phyloP scores from a whole-genome alignment of 1,284 basidiomycete genomes.

The Naganishia sp. region DNA sequence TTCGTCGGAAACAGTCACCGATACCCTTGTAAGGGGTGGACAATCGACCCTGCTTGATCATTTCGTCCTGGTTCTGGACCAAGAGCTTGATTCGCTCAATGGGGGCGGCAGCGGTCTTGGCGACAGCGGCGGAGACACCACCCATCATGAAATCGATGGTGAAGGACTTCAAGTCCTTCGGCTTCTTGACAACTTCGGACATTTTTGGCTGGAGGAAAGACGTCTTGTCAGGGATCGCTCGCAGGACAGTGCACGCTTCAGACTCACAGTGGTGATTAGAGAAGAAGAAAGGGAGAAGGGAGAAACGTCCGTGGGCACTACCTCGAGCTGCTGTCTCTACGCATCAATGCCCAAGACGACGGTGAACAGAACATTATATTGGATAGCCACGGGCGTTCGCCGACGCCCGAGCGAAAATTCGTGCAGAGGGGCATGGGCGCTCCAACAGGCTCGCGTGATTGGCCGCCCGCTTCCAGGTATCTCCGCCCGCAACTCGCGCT shows the following conservation, averaged over 20 bases:
- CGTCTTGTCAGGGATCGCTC: neutral
- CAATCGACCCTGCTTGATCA: conserved; percentile 94
- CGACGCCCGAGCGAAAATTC: conserved; percentile 24
- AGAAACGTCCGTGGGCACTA: conserved; percentile 26
- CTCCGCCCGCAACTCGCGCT: conserved; percentile 18
- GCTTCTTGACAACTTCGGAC: conserved; percentile 49
- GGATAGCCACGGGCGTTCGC: conserved; percentile 12
- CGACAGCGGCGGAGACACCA: conserved; percentile 67
- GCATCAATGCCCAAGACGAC: neutral
- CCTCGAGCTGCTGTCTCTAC: conserved; percentile 16
- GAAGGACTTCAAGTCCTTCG: conserved; percentile 55
- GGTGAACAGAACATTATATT: conserved; percentile 22
- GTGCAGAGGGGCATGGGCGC: conserved; percentile 1
- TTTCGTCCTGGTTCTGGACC: conserved; percentile 84
- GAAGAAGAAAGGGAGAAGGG: conserved; percentile 5
- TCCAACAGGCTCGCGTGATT: conserved; percentile 17
- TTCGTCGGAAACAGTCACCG: conserved; percentile 53
- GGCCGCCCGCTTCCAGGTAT: conserved; percentile 11
- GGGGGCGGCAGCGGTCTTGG: conserved; percentile 96
- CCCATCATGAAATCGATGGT: conserved; percentile 55
- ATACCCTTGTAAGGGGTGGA: conserved; percentile 82
- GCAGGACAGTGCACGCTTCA: neutral
- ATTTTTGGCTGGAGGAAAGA: conserved; percentile 38
- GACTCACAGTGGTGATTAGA: conserved; percentile 20
- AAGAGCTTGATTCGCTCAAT: conserved; percentile 97